Percentiles rank a stretch among this genome's conserved stretches.
These are phyloP conservation scores for Brettanomyces sp. DNA, from an alignment of 805 yeast species.

Conservation along the genomic window DNA sequence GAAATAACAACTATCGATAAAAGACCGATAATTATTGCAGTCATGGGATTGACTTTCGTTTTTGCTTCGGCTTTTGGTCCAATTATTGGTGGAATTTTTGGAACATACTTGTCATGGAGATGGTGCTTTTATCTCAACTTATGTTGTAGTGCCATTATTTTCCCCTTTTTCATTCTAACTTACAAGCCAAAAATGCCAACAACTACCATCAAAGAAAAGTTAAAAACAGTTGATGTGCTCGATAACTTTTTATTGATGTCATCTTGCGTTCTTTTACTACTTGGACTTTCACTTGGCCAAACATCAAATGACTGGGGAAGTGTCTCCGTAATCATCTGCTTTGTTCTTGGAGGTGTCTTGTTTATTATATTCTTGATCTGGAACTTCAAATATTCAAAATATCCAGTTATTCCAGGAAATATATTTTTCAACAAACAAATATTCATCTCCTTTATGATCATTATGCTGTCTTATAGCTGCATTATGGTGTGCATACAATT, in stretches of 20 bases:
- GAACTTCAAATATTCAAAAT: slow-evolving; percentile 3
- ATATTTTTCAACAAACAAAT: slow-evolving; percentile 23
- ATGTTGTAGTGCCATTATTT: slow-evolving; percentile 50
- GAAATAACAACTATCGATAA: slow-evolving; percentile 39
- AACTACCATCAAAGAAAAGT: slow-evolving; percentile 20
- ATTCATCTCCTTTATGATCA: slow-evolving; percentile 28
- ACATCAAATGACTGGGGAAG: slow-evolving; percentile 44
- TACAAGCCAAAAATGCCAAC: slow-evolving; percentile 3
- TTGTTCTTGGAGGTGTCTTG: slow-evolving; percentile 36
- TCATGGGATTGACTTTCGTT: slow-evolving; percentile 37
- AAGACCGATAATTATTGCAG: slow-evolving; percentile 30
- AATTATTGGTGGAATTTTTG: slow-evolving; percentile 54
- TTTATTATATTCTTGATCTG: slow-evolving; percentile 23
- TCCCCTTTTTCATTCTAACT: slow-evolving; percentile 4
- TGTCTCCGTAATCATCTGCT: slow-evolving; percentile 40
- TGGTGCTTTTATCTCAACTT: slow-evolving; percentile 70
- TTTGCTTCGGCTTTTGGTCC: slow-evolving; percentile 54
- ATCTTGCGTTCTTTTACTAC: slow-evolving; percentile 37
- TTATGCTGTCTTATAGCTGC: slow-evolving; percentile 27
- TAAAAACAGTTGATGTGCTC: slow-evolving; percentile 34
- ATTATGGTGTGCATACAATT: slow-evolving; percentile 32
- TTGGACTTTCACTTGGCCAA: slow-evolving; percentile 54
- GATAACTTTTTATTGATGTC: slow-evolving; percentile 35
- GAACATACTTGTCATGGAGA: slow-evolving; percentile 48
- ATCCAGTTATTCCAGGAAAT: slow-evolving; percentile 10